phyloP scores from a whole-genome alignment of 148 eudicot species.

The Polygonum aviculare region DNA sequence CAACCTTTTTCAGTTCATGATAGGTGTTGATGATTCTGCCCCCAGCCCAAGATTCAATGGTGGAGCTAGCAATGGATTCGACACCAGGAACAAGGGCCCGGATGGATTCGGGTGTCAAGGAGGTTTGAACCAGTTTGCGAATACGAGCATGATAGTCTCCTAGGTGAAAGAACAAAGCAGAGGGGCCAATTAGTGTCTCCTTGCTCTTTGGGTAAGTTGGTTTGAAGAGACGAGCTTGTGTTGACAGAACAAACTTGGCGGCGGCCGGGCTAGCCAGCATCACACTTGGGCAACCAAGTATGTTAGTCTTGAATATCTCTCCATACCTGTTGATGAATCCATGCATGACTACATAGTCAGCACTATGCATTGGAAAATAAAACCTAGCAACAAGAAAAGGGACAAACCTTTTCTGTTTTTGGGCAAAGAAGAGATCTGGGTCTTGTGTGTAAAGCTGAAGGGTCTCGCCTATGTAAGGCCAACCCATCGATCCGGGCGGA shows the following conservation, averaged over 20 bases:
- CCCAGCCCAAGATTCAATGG: conserved; percentile 32
- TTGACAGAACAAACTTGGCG: conserved; percentile 32
- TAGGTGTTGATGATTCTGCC: conserved; percentile 27
- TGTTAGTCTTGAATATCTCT: conserved; percentile 46
- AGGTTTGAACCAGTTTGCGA: conserved; percentile 38
- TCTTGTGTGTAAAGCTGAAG: conserved; percentile 46
- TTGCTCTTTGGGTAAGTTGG: conserved; percentile 54
- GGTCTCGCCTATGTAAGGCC: conserved; percentile 47
- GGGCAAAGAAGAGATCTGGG: conserved; percentile 37
- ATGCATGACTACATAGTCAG: neutral
- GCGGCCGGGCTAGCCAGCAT: conserved; percentile 58
- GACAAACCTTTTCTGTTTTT: conserved; percentile 32
- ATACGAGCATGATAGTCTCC: conserved; percentile 39
- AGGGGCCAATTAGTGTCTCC: conserved; percentile 41
- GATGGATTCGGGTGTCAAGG: conserved; percentile 30
- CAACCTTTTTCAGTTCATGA: conserved; percentile 46
- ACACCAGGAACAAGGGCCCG: conserved; percentile 22
- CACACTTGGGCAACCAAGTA: conserved; percentile 46
- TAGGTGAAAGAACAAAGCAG: conserved; percentile 46
- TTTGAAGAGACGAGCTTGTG: conserved; percentile 42
- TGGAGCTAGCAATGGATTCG: conserved; percentile 22
- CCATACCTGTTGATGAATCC: conserved; percentile 32
- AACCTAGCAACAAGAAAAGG: too few relatives aligned
- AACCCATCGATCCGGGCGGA: conserved; percentile 57
- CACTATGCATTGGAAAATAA: neutral